Conservation (phyloP, 441 rosid genomes). For the Brassica balearica region DNA sequence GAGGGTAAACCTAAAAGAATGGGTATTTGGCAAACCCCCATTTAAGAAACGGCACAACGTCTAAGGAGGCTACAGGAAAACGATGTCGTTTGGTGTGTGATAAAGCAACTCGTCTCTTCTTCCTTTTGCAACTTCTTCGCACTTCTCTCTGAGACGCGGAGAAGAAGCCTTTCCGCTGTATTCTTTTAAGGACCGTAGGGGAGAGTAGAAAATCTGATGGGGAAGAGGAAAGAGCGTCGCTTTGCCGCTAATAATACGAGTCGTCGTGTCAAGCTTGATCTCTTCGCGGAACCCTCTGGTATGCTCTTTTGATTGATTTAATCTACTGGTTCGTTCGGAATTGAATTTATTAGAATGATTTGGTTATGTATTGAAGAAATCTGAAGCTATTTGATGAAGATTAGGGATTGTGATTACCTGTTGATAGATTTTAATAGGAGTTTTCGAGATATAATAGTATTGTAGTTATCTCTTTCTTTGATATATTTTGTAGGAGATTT, state of each 20-base stretch:
- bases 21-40: too few species aligned
- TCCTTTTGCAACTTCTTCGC: conserved; percentile 10
- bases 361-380: neutral
- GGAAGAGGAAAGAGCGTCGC: conserved; percentile 94
- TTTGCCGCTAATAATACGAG: conserved; percentile 81
- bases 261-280: conserved; percentile 97
- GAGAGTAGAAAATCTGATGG: conserved; percentile 56
- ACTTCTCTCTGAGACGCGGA: conserved; percentile 21
- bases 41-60: conserved; percentile 21
- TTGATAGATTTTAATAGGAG: neutral
- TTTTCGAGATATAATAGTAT: neutral
- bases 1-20: neutral
- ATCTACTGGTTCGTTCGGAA: neutral
- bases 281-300: conserved; percentile 99
- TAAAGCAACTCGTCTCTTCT: neutral
- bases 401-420: neutral
- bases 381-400: conserved; percentile 8
- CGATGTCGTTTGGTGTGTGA: conserved; percentile 11
- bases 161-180: neutral
- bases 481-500: conserved; percentile 74
- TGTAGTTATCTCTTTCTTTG: neutral
- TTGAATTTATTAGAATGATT: neutral
- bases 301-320: conserved; percentile 15
- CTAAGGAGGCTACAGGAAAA: neutral
- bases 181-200: neutral